These are phyloP conservation scores for Aspergillus bombycis DNA, from an alignment of 2,329 filamentous ascomycete species.

Conservation along the genomic window DNA sequence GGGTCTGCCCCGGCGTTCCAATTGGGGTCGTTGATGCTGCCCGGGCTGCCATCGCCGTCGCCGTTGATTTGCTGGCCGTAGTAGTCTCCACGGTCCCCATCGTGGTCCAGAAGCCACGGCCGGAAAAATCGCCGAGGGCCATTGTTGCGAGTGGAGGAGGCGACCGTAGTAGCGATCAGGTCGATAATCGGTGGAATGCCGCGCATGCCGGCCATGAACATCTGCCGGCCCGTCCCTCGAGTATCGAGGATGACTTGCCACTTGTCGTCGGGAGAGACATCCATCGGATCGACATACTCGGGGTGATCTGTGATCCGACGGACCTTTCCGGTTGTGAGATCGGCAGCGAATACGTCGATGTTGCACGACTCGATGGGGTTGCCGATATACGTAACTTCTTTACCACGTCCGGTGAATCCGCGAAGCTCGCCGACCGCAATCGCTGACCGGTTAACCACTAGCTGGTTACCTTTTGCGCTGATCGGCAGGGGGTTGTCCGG, in stretches of 20 bases:
- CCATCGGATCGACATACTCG: constrained; percentile 50
- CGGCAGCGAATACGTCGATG: constrained; percentile 49
- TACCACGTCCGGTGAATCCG: constrained; percentile 48
- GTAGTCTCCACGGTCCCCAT: constrained; percentile 51
- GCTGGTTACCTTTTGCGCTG: constrained; percentile 26
- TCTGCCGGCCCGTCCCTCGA: constrained; percentile 45
- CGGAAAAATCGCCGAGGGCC: constrained; percentile 51
- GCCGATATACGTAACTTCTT: constrained; percentile 49
- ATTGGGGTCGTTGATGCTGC: constrained; percentile 48
- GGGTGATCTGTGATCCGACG: constrained; percentile 50
- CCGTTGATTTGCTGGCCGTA: constrained; percentile 50
- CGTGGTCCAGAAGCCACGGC: constrained; percentile 47
- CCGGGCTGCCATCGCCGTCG: constrained; percentile 36
- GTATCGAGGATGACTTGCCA: constrained; percentile 52
- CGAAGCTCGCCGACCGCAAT: constrained; percentile 50
- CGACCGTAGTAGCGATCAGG: constrained; percentile 34
- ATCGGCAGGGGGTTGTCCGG: constrained; percentile 25
- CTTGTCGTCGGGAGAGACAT: constrained; percentile 47
- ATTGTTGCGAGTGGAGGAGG: constrained; percentile 52
- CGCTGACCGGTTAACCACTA: constrained; percentile 34
- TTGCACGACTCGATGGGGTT: constrained; percentile 47
- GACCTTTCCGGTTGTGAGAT: constrained; percentile 45
- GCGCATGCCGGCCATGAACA: constrained; percentile 47
- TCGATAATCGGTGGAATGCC: constrained; percentile 49
- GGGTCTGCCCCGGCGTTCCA: constrained; percentile 55